Percentiles rank a stretch among this genome's conserved stretches.
Conservation (phyloP, 1,284 basidiomycete species). For the Melampsora larici-populina region DNA sequence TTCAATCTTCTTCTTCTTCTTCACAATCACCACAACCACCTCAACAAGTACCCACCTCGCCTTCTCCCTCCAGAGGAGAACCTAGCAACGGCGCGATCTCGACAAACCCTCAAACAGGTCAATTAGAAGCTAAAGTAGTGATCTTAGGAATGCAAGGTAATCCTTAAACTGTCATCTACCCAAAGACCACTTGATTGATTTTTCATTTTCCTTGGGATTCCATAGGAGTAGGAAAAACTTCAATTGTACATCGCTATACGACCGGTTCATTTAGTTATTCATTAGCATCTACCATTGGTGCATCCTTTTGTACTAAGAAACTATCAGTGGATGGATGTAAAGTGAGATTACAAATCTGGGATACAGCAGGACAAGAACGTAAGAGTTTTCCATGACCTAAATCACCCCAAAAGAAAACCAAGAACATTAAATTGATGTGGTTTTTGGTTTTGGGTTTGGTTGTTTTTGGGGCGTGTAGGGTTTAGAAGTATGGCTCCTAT, state of each 20-base stretch:
- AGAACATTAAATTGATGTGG: not conserved
- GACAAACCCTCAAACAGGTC: slow-evolving; percentile 24
- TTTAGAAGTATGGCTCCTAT: slow-evolving; percentile 75
- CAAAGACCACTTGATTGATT: slow-evolving; percentile 1
- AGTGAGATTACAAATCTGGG: slow-evolving; percentile 77
- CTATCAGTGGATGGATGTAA: slow-evolving; percentile 79
- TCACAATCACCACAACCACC: no score
- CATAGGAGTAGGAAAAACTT: slow-evolving; percentile 87
- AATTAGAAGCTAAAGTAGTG: slow-evolving; percentile 89
- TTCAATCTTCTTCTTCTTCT: no score
- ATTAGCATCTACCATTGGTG: slow-evolving; percentile 83
- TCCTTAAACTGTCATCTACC: slow-evolving; percentile 52
- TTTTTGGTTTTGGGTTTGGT: not conserved
- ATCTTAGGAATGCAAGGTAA: slow-evolving; percentile 95
- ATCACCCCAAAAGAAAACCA: not conserved
- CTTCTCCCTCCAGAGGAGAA: not conserved
- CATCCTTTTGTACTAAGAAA: slow-evolving; percentile 92
- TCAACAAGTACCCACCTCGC: not conserved
- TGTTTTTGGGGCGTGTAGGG: slow-evolving; percentile 47
- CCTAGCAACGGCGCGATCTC: not conserved
- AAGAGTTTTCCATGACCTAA: not conserved
- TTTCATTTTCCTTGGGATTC: slow-evolving; percentile 5
- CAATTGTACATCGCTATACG: slow-evolving; percentile 85
- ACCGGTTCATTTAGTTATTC: slow-evolving; percentile 82
- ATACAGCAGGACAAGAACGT: slow-evolving; percentile 95